Base-by-base conservation (phyloP, 257 asterid species). In the Asclepias syriaca region DNA sequence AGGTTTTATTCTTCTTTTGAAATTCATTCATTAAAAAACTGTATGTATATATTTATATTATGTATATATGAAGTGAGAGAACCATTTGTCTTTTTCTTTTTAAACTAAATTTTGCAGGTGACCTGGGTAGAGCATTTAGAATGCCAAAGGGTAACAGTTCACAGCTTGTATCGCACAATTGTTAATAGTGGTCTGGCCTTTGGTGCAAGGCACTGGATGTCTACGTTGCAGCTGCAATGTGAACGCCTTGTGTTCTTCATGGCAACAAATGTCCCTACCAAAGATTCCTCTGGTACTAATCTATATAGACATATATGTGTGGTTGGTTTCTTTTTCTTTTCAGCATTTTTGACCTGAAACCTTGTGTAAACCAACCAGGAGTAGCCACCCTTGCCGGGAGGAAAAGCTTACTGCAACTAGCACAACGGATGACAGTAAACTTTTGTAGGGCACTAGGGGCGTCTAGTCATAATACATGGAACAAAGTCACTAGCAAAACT, bases 51-150 rank as follows among this genome's bases (percentile, higher is more conserved):
- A 29, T 29, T 1, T 29, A 29, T 29, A 29, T 29, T 29, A 65
- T 16, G 6, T 43, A 43, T 7, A 43, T 8, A 37, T 65, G 27
- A 66, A 66, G n/a, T n/a, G 48, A 43, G 22, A 45, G 19, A 75
- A 43, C 37, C 34, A 7, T 43, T 8, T 6, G 7, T 43, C 6
- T 43, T 43, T 7, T 43, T 43, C 8, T 7, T 43, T 43, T 43
- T 1, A 5, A 5, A 43, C 43, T 18, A 11, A 60, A 54, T n/a
- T 22, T 58, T 72, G 71, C 85, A 93, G 98, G 97, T 94, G 77
- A 91, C 87, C 22, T 94, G 99, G 99, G 91, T 94, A 13, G 99
- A 91, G 85, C 97, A 91, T 71, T 50, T 85, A 64, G 99, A 89
- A 71, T 84, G 90, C 79, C 96, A 84, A 72, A 85, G 89, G 74